A percentile compares a stretch with the other conserved stretches of the same genome.
Evolutionary conservation across 352 stramenopile species (phyloP).

Genomic region (Peronosclerospora sorghi): DNA sequence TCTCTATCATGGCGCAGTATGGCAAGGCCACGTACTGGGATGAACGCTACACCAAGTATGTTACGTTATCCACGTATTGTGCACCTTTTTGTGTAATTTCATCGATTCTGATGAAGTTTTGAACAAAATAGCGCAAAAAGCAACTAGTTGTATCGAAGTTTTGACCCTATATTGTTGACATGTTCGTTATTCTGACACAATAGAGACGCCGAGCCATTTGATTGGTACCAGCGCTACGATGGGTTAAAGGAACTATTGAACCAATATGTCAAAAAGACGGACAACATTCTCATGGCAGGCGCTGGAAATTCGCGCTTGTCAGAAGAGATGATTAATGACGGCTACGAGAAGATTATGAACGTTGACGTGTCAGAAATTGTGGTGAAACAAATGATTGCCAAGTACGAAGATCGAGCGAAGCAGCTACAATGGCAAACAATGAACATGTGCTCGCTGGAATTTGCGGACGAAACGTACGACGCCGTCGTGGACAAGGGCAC

Average conservation of each 20-base stretch:
- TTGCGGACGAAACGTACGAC: conserved; percentile 92
- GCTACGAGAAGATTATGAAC: conserved; percentile 91
- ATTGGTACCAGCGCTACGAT: conserved; percentile 91
- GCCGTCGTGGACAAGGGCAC: conserved; percentile 92
- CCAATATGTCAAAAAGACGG: conserved; percentile 91
- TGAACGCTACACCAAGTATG: conserved; percentile 90
- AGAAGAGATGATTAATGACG: conserved; percentile 94
- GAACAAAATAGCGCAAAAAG: not conserved
- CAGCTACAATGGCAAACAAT: conserved; percentile 91
- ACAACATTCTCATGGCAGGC: conserved; percentile 88
- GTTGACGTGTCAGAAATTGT: conserved; percentile 92
- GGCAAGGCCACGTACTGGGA: conserved; percentile 92
- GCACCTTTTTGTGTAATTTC: not conserved
- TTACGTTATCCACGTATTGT: not conserved
- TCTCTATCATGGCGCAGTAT: conserved; percentile 69
- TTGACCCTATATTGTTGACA: not conserved
- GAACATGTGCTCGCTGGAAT: conserved; percentile 91
- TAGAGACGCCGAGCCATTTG: conserved; percentile 89
- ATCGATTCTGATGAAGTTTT: not conserved
- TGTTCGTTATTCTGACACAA: not conserved
- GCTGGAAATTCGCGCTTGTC: conserved; percentile 90
- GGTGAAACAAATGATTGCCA: conserved; percentile 90
- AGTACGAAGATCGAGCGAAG: conserved; percentile 87
- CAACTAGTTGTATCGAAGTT: not conserved
- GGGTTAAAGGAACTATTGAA: conserved; percentile 83